Evolutionary conservation across 306 rosid species (phyloP).

Genomic region (Mucuna pruriens): DNA sequence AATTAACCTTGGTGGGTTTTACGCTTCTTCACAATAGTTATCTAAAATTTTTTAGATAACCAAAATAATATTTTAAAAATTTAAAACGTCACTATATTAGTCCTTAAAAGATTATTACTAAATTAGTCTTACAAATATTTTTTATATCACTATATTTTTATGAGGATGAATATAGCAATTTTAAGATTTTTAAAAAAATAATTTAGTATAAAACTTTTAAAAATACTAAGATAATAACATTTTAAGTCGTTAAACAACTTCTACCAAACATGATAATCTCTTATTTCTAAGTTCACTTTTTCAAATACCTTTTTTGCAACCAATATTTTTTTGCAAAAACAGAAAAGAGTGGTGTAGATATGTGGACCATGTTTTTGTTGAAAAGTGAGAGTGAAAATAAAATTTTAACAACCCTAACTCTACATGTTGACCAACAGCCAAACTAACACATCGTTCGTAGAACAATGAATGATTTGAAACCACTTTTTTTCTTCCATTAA

Average conservation of each 20-base stretch:
- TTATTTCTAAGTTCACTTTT: background rate
- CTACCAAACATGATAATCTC: background rate
- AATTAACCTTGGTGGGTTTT: too few relatives aligned
- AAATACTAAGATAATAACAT: too few relatives aligned
- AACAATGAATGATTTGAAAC: background rate
- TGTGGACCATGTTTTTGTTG: conserved; percentile 6
- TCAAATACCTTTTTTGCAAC: conserved; percentile 2
- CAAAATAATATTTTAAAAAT: too few relatives aligned
- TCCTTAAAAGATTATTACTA: too few relatives aligned
- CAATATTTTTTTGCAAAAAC: background rate
- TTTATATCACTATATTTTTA: too few relatives aligned
- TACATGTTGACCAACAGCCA: conserved; percentile 19
- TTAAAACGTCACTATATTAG: too few relatives aligned
- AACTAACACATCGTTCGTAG: background rate
- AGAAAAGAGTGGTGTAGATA: background rate
- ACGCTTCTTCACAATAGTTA: too few relatives aligned
- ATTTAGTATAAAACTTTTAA: too few relatives aligned
- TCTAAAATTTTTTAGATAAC: too few relatives aligned
- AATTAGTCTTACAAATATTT: too few relatives aligned
- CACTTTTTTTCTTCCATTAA: background rate
- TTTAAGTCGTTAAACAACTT: background rate
- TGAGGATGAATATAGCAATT: too few relatives aligned
- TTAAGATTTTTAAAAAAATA: too few relatives aligned
- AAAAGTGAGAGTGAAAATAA: conserved; percentile 16
- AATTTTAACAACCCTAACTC: conserved; percentile 9